Evolutionary conservation across 139 green algal species (phyloP).

Genomic region (Picochlorum costavermella): DNA sequence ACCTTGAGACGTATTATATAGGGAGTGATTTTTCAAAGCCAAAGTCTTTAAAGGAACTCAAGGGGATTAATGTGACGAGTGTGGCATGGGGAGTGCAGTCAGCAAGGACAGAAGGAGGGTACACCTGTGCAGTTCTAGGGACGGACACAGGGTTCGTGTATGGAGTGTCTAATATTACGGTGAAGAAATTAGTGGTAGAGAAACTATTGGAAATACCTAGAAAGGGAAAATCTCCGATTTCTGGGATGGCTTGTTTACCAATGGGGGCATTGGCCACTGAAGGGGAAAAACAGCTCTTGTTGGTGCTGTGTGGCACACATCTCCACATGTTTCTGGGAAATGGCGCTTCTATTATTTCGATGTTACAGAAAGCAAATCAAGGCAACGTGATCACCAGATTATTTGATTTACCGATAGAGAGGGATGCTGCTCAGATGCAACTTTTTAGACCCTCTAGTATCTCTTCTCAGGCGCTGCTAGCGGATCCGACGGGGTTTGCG

Average conservation of each 20-base stretch:
- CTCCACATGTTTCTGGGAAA: slow-evolving; percentile 48
- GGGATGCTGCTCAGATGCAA: slow-evolving; percentile 20
- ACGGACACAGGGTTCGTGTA: no score
- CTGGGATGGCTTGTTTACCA: slow-evolving; percentile 11
- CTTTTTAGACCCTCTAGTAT: slow-evolving; percentile 6
- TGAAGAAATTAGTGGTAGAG: slow-evolving; percentile 36
- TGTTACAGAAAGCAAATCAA: slow-evolving; percentile 25
- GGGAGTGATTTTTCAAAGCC: slow-evolving; percentile 39
- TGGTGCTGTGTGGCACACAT: slow-evolving; percentile 45
- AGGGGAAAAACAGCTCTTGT: slow-evolving; percentile 24
- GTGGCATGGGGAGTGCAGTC: slow-evolving; percentile 40
- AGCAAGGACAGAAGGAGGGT: no score
- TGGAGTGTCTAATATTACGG: slow-evolving; percentile 30
- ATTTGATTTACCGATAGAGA: slow-evolving; percentile 24
- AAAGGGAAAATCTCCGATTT: slow-evolving; percentile 12
- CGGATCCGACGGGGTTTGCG: slow-evolving; percentile 25
- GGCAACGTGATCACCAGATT: neutral
- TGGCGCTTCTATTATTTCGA: neutral
- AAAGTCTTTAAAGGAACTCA: slow-evolving; percentile 42
- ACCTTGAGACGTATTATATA: slow-evolving; percentile 48
- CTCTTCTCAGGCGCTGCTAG: neutral
- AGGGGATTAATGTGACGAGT: slow-evolving; percentile 36
- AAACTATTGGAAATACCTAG: slow-evolving; percentile 22
- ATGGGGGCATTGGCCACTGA: no score
- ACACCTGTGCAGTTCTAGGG: no score